phyloP scores from a whole-genome alignment of 139 green algal species.

The Coelastrella sp. region DNA sequence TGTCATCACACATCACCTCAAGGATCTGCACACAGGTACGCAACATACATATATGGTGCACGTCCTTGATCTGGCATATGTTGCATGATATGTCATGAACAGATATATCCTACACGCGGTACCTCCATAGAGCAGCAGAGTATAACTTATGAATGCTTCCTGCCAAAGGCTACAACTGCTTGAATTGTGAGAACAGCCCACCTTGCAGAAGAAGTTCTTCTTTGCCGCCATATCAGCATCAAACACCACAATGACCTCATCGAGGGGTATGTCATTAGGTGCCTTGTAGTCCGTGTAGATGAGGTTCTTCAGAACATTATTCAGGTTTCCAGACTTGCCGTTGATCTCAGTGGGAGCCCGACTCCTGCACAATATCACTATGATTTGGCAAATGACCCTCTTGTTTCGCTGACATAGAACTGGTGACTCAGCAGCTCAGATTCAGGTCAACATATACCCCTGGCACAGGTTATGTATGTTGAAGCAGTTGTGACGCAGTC shows the following conservation, averaged over 20 bases:
- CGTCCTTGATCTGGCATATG: too few species aligned
- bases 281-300: constrained; percentile 33
- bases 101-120: not conserved
- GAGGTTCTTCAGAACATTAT: constrained; percentile 46
- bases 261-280: not conserved
- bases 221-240: constrained; percentile 73
- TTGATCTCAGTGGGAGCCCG: constrained; percentile 69
- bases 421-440: too few species aligned
- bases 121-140: too few species aligned
- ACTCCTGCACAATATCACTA: constrained; percentile 14
- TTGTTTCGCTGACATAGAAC: too few species aligned
- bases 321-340: constrained; percentile 85
- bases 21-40: constrained; percentile 45
- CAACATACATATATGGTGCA: too few species aligned
- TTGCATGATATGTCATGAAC: not conserved
- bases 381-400: too few species aligned
- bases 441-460: not conserved
- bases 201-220: constrained; percentile 69
- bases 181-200: too few species aligned
- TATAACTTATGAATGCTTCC: too few species aligned
- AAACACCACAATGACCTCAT: constrained; percentile 51
- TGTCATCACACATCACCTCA: constrained; percentile 56
- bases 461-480: too few species aligned
- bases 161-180: too few species aligned
- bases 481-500: not conserved